Conservation (phyloP, 1,284 basidiomycete genomes). For the Apiotrichum mycotoxinovorans region DNA sequence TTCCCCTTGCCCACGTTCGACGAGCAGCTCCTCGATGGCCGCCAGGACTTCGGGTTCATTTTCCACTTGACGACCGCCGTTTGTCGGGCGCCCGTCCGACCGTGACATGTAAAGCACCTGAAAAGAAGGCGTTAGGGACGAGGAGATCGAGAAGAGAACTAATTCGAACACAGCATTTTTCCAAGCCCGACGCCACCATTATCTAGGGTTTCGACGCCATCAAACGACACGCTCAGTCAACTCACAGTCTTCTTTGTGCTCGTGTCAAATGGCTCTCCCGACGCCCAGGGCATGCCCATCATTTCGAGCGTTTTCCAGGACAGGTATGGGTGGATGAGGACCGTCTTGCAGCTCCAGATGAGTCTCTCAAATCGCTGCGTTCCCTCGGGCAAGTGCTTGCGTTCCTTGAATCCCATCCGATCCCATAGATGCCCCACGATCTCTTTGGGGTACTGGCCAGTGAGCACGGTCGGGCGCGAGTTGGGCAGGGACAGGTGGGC, state of each 20-base stretch:
- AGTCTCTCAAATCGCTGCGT: background rate
- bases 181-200: too few relatives aligned
- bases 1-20: background rate
- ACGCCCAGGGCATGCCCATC: constrained; percentile 1
- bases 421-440: background rate
- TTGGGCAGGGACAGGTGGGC: background rate
- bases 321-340: constrained; percentile 7
- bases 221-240: too few relatives aligned
- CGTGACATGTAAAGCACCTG: constrained; percentile 8
- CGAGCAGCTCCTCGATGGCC: background rate
- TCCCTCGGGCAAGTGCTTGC: background rate
- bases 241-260: background rate
- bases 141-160: too few relatives aligned
- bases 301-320: background rate
- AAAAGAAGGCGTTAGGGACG: background rate
- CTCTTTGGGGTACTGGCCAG: background rate
- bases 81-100: background rate
- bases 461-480: background rate
- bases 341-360: constrained; percentile 3
- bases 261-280: background rate
- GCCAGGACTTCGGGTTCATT: constrained; percentile 3
- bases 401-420: background rate
- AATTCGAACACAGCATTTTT: too few relatives aligned
- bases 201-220: too few relatives aligned
- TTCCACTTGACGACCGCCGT: background rate